Percentiles rank a stretch among this genome's conserved stretches.
Conservation (phyloP, 768 basidiomycete species). For the Cyathus striatus region DNA sequence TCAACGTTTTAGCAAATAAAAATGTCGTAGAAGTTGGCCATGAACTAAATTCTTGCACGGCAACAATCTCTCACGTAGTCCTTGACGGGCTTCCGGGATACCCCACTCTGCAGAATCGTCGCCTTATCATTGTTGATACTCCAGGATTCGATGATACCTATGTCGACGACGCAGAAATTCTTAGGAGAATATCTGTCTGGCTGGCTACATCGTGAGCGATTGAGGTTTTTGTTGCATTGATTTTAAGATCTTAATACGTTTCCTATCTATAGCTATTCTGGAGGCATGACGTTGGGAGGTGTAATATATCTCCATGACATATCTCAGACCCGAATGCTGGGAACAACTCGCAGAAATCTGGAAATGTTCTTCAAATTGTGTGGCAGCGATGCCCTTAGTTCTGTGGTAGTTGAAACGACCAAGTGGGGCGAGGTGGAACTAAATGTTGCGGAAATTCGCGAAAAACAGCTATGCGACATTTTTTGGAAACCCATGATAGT, state of each 20-base stretch:
- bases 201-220: too few species aligned
- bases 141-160: constrained; percentile 2
- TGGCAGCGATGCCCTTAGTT: background rate
- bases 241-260: too few species aligned
- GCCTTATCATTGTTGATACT: constrained; percentile 1
- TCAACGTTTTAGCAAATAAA: background rate
- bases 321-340: background rate
- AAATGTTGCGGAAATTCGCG: background rate
- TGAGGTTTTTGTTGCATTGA: too few species aligned
- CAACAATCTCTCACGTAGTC: too few species aligned
- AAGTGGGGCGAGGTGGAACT: background rate
- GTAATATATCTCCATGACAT: background rate
- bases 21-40: too few species aligned
- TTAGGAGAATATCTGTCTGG: too few species aligned
- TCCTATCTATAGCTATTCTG: too few species aligned
- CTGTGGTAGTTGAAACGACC: background rate
- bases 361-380: background rate
- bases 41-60: background rate
- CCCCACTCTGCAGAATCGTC: too few species aligned
- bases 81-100: too few species aligned
- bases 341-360: background rate
- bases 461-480: too few species aligned
- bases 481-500: too few species aligned
- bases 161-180: background rate
- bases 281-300: background rate